A percentile compares a stretch with the other conserved stretches of the same genome.
These are phyloP conservation scores for Paramecium primaurelia DNA, from an alignment of 73 alveolate genomes.

Conservation along the genomic window DNA sequence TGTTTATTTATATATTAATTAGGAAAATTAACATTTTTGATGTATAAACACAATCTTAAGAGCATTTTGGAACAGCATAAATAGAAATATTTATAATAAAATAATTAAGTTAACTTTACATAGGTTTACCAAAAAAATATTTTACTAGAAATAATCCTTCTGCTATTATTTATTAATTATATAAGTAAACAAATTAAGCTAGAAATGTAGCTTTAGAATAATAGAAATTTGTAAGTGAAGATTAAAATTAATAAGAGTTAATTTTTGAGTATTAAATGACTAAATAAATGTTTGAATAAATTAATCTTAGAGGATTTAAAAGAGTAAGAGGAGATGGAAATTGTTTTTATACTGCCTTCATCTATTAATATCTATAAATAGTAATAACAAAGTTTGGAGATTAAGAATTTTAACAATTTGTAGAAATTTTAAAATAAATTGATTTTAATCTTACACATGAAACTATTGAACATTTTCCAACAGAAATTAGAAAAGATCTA, in stretches of 20 bases:
- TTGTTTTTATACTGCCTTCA: background rate
- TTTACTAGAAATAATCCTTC: background rate
- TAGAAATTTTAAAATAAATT: background rate
- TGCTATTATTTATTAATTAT: background rate
- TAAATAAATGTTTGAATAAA: background rate
- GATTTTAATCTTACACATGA: background rate
- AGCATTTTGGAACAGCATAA: background rate
- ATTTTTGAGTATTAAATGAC: background rate
- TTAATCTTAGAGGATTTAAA: background rate
- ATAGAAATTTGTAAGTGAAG: background rate
- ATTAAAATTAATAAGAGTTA: background rate
- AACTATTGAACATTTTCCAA: background rate
- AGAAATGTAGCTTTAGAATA: background rate
- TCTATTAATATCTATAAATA: background rate
- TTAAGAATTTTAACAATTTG: background rate
- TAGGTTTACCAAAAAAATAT: background rate
- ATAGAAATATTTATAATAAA: background rate
- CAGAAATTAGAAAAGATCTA: background rate
- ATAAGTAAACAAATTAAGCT: background rate
- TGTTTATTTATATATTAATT: background rate
- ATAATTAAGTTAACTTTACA: background rate
- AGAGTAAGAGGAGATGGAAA: slow-evolving; percentile 43
- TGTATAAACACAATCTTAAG: background rate
- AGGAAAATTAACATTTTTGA: background rate
- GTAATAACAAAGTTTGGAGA: background rate